These are phyloP conservation scores for Paramyrothecium roridum DNA, from an alignment of 2,329 filamentous ascomycete species.

Conservation along the genomic window DNA sequence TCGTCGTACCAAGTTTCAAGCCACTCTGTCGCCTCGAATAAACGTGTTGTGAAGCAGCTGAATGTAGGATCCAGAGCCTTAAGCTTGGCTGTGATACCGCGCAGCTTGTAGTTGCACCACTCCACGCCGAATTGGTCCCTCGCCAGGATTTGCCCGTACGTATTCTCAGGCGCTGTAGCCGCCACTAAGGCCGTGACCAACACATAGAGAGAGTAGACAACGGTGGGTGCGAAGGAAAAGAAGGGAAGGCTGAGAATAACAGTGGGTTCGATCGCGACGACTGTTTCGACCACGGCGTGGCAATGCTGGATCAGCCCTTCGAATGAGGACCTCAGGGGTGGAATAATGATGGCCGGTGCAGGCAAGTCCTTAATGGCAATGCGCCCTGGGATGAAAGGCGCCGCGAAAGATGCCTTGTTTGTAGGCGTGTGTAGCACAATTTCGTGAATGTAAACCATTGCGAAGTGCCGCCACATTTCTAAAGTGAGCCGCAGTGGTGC, in stretches of 20 bases:
- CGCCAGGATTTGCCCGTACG: neutral
- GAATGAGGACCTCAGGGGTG: neutral
- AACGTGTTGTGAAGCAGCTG: neutral
- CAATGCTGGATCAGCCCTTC: neutral
- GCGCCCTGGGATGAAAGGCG: constrained; percentile 10
- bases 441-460: constrained; percentile 11
- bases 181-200: constrained; percentile 13
- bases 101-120: neutral
- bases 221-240: constrained; percentile 11
- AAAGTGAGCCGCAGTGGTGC: neutral
- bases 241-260: constrained; percentile 6
- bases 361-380: constrained; percentile 10
- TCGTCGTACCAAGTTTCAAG: neutral
- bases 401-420: constrained; percentile 11
- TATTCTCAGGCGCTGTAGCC: constrained; percentile 11
- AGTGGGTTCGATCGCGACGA: neutral
- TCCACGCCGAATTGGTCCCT: neutral
- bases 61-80: constrained; percentile 1
- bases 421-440: constrained; percentile 10
- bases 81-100: neutral
- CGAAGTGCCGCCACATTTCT: constrained; percentile 3
- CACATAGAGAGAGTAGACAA: constrained; percentile 12
- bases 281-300: constrained; percentile 1
- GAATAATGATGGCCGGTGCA: neutral
- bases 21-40: constrained; percentile 2